Conservation (phyloP, 345 rosid genomes). For the Firmiana major region DNA sequence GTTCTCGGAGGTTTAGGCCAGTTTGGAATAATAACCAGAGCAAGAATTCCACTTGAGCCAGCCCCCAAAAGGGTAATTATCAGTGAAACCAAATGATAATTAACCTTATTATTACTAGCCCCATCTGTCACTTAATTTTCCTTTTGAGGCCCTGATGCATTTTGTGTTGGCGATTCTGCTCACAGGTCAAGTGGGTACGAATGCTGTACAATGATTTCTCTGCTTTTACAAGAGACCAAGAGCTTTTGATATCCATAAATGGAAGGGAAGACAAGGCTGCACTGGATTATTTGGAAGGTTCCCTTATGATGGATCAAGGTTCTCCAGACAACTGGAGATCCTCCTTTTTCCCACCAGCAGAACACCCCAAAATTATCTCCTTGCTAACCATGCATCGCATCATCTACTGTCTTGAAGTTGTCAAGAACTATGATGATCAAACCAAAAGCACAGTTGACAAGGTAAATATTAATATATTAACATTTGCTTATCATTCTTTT, state of each 20-base stretch:
- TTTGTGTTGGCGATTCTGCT: not conserved
- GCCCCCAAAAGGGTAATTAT: constrained; percentile 64
- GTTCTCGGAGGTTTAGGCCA: constrained; percentile 86
- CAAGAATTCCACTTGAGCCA: constrained; percentile 53
- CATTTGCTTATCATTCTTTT: not conserved
- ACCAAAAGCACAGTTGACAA: constrained; percentile 35
- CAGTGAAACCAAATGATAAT: not conserved
- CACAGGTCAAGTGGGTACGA: constrained; percentile 67
- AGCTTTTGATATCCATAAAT: constrained; percentile 47
- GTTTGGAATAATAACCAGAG: constrained; percentile 78
- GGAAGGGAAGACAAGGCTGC: constrained; percentile 34
- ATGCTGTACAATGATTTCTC: constrained; percentile 66
- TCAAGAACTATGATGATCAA: constrained; percentile 48
- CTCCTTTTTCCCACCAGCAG: constrained; percentile 55
- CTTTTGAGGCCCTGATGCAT: too few species aligned
- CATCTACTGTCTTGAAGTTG: constrained; percentile 71
- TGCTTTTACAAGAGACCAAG: constrained; percentile 60
- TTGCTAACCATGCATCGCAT: constrained; percentile 46
- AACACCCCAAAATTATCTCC: constrained; percentile 48
- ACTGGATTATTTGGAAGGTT: constrained; percentile 68
- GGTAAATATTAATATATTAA: constrained; percentile 28
- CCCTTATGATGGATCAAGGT: constrained; percentile 50
- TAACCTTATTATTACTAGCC: too few species aligned
- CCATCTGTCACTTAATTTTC: too few species aligned
- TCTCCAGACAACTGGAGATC: constrained; percentile 58